A percentile compares a stretch with the other conserved stretches of the same genome.
Evolutionary conservation across 108 stramenopile genomes (phyloP).

Genomic region (Asterionellopsis glacialis): DNA sequence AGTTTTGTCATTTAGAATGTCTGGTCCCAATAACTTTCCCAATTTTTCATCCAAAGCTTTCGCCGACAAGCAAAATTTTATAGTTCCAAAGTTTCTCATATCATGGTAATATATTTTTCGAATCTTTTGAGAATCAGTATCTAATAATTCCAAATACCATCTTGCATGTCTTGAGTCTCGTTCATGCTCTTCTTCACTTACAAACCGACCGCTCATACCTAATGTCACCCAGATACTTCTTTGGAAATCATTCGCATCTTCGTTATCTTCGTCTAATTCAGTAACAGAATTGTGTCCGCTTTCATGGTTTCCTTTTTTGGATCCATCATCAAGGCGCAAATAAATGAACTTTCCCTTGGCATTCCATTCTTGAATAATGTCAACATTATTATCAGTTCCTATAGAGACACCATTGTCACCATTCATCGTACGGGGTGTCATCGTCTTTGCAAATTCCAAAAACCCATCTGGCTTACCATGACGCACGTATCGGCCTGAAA

Average conservation of each 20-base stretch:
- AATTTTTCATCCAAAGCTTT: slow-evolving; percentile 63
- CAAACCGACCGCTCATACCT: slow-evolving; percentile 81
- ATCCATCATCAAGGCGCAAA: slow-evolving; percentile 55
- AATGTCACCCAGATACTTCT: slow-evolving; percentile 83
- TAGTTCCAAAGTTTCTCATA: slow-evolving; percentile 77
- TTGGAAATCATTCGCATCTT: slow-evolving; percentile 43
- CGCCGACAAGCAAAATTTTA: slow-evolving; percentile 57
- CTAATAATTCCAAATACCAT: slow-evolving; percentile 65
- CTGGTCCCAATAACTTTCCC: slow-evolving; percentile 53
- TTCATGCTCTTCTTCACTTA: slow-evolving; percentile 29
- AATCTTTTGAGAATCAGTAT: slow-evolving; percentile 12
- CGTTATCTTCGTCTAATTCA: neutral
- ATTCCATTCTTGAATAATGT: slow-evolving; percentile 59
- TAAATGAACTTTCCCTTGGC: slow-evolving; percentile 88
- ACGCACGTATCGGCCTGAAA: slow-evolving; percentile 71
- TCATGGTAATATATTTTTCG: slow-evolving; percentile 55
- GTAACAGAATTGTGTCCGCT: neutral
- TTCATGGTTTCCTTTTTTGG: neutral
- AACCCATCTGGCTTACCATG: slow-evolving; percentile 69
- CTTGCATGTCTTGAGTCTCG: slow-evolving; percentile 30
- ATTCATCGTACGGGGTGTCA: slow-evolving; percentile 38
- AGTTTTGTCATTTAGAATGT: slow-evolving; percentile 47
- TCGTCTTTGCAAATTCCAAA: slow-evolving; percentile 65
- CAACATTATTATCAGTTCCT: slow-evolving; percentile 17
- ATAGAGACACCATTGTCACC: neutral